Percentiles rank a stretch among this genome's conserved stretches.
Evolutionary conservation across 2,329 filamentous ascomycete genomes (phyloP).

Genomic region (Colletotrichum sp.): DNA sequence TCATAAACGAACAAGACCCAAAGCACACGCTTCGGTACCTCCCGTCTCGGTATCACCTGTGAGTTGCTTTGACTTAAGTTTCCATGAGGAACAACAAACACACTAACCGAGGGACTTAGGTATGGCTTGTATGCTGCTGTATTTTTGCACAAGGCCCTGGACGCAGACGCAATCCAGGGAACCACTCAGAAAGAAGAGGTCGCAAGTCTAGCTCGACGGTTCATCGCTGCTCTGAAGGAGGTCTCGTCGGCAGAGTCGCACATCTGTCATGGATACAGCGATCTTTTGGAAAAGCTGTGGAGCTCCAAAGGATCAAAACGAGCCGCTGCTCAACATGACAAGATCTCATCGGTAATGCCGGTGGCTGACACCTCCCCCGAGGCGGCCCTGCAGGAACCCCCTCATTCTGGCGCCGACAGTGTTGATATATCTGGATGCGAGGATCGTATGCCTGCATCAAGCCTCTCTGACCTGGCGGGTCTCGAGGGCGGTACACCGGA

Average conservation of each 20-base stretch:
- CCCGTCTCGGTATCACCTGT: not conserved
- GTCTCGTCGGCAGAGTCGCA: not conserved
- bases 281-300: not conserved
- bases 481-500: not conserved
- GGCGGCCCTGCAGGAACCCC: not conserved
- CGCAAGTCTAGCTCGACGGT: not conserved
- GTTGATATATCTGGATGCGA: rapidly evolving
- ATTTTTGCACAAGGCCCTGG: not conserved
- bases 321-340: not conserved
- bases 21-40: not conserved
- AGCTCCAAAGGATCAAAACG: not conserved
- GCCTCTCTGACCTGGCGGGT: rapidly evolving
- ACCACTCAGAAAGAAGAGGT: not conserved
- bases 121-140: not conserved
- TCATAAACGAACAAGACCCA: not conserved
- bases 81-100: not conserved
- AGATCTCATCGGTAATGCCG: rapidly evolving
- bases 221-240: not conserved
- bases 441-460: not conserved
- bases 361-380: not conserved
- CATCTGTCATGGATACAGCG: not conserved
- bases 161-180: not conserved
- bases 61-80: not conserved
- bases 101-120: rapidly evolving
- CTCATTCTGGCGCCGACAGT: not conserved